Base-by-base conservation (phyloP, 2,329 filamentous ascomycete genomes). In the Ophiocordyceps camponoti-saundersi region DNA sequence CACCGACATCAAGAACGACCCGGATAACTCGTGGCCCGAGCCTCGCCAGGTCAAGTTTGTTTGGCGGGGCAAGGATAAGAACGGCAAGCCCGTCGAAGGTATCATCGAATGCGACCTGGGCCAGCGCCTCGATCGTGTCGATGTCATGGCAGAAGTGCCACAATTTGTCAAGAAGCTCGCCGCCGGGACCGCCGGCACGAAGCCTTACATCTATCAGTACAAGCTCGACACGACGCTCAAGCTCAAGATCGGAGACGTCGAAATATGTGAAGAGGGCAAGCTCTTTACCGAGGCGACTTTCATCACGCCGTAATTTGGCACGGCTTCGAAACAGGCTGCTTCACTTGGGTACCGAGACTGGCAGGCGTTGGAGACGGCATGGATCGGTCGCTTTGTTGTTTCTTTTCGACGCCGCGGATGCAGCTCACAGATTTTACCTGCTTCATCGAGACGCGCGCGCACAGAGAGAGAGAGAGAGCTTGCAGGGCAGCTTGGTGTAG, bases 141-240 rank as follows among this genome's bases (percentile, higher is more conserved):
- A 98, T 65, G 82, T 98, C 57, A 93, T 98, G 87, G 87, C 85
- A 22, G 89, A 98, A 65, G 84, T 98, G 34, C 92, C 92, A 3
- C 86, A 83, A 29, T 94, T 98, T 57, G 82, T 98, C 63, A 98
- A 98, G 77, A 80, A 80, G 56, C 87, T 98, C 60, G 88, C 94
- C 23, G 85, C 85, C 42, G 82, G 77, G 53, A 86, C 90, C 13
- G 87, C 82, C 3, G 92, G 92, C 51, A 94, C 92, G 26, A 92
- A 88, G 70, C 92, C 92, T 6, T 98, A 95, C 64, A 96, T 98
- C 57, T 98, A 95, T 67, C 92, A 95, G 83, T 96, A 81, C 65
- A 73, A 72, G 18, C 82, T 85, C 34, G 72, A 73, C 53, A 63
- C 86, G 48, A 77, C 76, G 16, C 68, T 98, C 55, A 90, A 92